phyloP scores from a whole-genome alignment of 2,329 filamentous ascomycete genomes.

The Venturia nashicola region DNA sequence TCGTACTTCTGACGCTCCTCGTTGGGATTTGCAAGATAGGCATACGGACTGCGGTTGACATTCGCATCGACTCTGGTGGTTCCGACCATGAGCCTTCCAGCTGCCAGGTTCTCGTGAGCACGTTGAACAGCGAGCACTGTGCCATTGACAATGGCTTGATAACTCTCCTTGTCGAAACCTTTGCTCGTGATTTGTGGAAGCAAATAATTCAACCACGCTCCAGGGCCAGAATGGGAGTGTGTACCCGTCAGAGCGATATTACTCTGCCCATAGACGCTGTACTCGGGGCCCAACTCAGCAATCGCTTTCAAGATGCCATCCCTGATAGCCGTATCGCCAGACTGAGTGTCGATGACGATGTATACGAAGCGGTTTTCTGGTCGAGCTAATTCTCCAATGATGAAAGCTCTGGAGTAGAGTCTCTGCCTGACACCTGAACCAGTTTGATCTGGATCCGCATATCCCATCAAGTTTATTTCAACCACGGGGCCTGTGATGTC shows the following conservation, averaged over 20 bases:
- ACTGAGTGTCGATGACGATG: conserved; percentile 73
- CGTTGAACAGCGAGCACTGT: conserved; percentile 68
- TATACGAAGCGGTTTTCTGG: conserved; percentile 70
- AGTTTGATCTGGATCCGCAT: conserved; percentile 72
- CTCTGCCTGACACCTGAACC: conserved; percentile 79
- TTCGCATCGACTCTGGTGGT: conserved; percentile 61
- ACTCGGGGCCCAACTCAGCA: conserved; percentile 54
- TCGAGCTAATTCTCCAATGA: conserved; percentile 57
- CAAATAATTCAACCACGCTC: conserved; percentile 89
- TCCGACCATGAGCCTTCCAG: conserved; percentile 61
- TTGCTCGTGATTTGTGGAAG: conserved; percentile 80
- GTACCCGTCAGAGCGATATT: conserved; percentile 88
- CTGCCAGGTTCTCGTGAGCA: conserved; percentile 59
- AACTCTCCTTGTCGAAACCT: conserved; percentile 78
- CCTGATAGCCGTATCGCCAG: conserved; percentile 78
- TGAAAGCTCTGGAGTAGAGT: conserved; percentile 80
- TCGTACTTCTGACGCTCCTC: conserved; percentile 61
- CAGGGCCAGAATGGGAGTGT: conserved; percentile 84
- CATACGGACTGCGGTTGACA: conserved; percentile 78
- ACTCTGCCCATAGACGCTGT: conserved; percentile 60
- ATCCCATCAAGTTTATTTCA: conserved; percentile 84
- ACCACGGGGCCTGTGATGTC: conserved; percentile 75
- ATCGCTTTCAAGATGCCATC: conserved; percentile 76
- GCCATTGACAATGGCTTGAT: conserved; percentile 79
- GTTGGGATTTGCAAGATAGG: conserved; percentile 76